Evolutionary conservation across 331 rosid species (phyloP).

Genomic region (Pyrus hybrid): DNA sequence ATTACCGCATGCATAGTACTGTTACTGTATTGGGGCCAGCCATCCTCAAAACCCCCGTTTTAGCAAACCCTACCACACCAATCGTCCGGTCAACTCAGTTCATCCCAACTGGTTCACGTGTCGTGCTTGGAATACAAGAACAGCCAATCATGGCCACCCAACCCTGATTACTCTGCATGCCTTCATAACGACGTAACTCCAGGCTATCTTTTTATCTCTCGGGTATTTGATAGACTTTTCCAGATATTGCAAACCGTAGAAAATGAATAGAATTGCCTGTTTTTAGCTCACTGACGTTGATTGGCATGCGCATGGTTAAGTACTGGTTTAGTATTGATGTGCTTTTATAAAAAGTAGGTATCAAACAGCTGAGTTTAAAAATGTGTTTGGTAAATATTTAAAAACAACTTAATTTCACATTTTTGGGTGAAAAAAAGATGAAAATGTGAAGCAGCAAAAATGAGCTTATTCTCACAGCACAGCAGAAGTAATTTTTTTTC

Average conservation of each 20-base stretch:
- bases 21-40: not conserved
- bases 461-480: too few relatives aligned
- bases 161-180: not conserved
- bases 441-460: too few relatives aligned
- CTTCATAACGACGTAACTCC: not conserved
- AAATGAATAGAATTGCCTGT: not conserved
- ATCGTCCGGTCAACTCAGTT: not conserved
- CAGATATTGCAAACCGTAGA: not conserved
- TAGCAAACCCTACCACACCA: not conserved
- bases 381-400: too few relatives aligned
- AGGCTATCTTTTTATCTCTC: not conserved
- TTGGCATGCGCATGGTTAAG: not conserved
- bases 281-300: not conserved
- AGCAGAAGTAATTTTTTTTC: too few relatives aligned
- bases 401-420: too few relatives aligned
- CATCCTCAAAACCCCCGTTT: not conserved
- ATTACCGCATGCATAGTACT: not conserved
- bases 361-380: too few relatives aligned
- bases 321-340: too few relatives aligned
- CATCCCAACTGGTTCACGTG: not conserved
- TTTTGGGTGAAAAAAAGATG: too few relatives aligned
- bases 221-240: not conserved
- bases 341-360: too few relatives aligned
- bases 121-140: too few relatives aligned
- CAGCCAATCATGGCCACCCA: not conserved